Conservation (phyloP, 2,329 filamentous ascomycete species). For the Fusarium sp. region DNA sequence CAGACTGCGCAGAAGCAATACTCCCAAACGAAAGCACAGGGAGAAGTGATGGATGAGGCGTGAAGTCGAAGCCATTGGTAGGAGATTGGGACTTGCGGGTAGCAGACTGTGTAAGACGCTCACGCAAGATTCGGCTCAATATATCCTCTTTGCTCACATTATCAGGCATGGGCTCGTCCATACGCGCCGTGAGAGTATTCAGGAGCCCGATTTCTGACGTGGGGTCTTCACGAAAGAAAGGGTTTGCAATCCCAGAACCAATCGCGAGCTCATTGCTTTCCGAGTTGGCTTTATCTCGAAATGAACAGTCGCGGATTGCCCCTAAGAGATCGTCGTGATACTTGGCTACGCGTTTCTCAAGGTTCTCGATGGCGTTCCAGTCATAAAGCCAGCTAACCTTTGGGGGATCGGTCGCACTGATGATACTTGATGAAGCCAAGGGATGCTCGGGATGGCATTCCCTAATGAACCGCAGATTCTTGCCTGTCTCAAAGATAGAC, state of each 20-base stretch:
- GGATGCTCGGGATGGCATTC: constrained; percentile 78
- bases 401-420: constrained; percentile 64
- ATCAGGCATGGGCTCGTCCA: constrained; percentile 47
- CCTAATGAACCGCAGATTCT: constrained; percentile 78
- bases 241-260: constrained; percentile 42
- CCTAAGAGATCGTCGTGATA: constrained; percentile 49
- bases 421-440: constrained; percentile 65
- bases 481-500: constrained; percentile 82
- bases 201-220: constrained; percentile 45
- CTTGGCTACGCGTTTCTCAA: constrained; percentile 69
- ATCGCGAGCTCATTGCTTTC: neutral
- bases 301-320: constrained; percentile 31
- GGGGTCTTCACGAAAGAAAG: constrained; percentile 60
- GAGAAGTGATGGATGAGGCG: constrained; percentile 68
- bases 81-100: constrained; percentile 44
- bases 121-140: constrained; percentile 56
- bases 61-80: constrained; percentile 50
- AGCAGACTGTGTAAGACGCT: constrained; percentile 51
- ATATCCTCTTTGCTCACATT: constrained; percentile 46
- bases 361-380: constrained; percentile 74
- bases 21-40: constrained; percentile 82
- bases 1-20: constrained; percentile 78
- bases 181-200: constrained; percentile 9
- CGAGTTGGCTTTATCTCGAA: neutral
- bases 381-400: constrained; percentile 75